Base-by-base conservation (phyloP, 164 flowering plant species). In the Vitis riparia region DNA sequence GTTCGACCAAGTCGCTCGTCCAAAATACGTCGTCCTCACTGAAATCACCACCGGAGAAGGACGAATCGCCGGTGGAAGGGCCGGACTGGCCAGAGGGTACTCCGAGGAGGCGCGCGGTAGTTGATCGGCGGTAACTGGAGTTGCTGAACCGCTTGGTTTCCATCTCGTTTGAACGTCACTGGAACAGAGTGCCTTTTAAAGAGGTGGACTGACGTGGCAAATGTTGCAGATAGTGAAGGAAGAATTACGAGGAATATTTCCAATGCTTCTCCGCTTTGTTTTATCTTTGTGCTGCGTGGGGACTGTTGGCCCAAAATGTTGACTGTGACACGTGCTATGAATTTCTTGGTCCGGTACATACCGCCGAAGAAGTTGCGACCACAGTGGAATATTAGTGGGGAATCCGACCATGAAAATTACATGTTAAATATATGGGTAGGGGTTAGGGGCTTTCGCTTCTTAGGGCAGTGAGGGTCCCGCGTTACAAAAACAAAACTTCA, bases 11-110 rank as follows among this genome's bases (percentile, higher is more conserved):
- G 14, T 82, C 89, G 12, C 75, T 78, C 53, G 88, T 78, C 89
- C 89, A 91, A 83, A 89, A 82, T 19, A 89, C 80, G 32, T 91
- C 97, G 64, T 81, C 86, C 69, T 91, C 93, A 71, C 78, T 80
- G 68, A 91, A 79, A 66, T 91, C 93, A 66, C 69, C 85, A 4
- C 75, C 84, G 49, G 2, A 72, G 47, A 59, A 11, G 14, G 37
- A 9, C 16, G 51, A 17, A 5, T 19, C 49, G 27, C 29, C 63
- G 52, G 58, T 51, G 57, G 27, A 6, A 9, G 71, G 52, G 23
- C 5, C 55, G 65, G 3, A 75, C 63, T 6, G 76, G 81, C 12
- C 77, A 74, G 65, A 55, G 62, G 30, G 80, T 65, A 80, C 64
- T 56, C 75, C 75, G 76, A 89, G 82, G 50, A 89, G 80, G 0